A percentile compares a stretch with the other conserved stretches of the same genome.
Evolutionary conservation across 768 basidiomycete species (phyloP).

Genomic region (Grammothele lineata): DNA sequence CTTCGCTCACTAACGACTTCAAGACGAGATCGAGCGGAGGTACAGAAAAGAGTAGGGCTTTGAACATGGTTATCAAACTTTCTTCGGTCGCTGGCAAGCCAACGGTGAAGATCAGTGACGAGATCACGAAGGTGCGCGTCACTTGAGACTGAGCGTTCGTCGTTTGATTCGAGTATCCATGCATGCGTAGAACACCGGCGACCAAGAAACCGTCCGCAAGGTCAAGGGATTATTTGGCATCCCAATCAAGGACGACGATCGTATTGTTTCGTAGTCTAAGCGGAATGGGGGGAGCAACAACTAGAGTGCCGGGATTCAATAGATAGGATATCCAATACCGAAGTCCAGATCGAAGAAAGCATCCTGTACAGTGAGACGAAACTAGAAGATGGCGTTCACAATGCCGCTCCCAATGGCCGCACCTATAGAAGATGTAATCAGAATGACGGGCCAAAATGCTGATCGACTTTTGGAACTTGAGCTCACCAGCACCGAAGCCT

Average conservation of each 20-base stretch:
- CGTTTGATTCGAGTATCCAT: no score
- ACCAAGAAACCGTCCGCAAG: conserved; percentile 39
- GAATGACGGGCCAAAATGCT: not conserved
- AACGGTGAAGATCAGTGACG: conserved; percentile 94
- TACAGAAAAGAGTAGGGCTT: conserved; percentile 64
- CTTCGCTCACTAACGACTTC: conserved; percentile 90
- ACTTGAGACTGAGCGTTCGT: not conserved
- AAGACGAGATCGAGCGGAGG: conserved; percentile 36
- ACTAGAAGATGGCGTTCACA: conserved; percentile 44
- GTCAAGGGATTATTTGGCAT: conserved; percentile 48
- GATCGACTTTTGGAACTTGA: not conserved
- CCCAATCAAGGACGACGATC: conserved; percentile 7
- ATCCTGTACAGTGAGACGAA: no score
- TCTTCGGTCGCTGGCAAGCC: conserved; percentile 64
- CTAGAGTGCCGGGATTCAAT: no score
- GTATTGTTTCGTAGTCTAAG: not conserved
- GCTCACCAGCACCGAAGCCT: conserved; percentile 71
- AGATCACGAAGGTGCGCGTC: conserved; percentile 72
- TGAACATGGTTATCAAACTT: conserved; percentile 96
- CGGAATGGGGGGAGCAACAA: no score
- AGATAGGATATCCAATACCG: no score
- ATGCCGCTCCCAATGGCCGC: conserved; percentile 50
- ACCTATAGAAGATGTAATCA: conserved; percentile 26
- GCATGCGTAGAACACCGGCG: conserved; percentile 44
- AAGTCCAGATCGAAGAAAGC: no score